These are phyloP conservation scores for Coemansia sp. DNA, from an alignment of 192 early-diverging fungal species.

Conservation along the genomic window DNA sequence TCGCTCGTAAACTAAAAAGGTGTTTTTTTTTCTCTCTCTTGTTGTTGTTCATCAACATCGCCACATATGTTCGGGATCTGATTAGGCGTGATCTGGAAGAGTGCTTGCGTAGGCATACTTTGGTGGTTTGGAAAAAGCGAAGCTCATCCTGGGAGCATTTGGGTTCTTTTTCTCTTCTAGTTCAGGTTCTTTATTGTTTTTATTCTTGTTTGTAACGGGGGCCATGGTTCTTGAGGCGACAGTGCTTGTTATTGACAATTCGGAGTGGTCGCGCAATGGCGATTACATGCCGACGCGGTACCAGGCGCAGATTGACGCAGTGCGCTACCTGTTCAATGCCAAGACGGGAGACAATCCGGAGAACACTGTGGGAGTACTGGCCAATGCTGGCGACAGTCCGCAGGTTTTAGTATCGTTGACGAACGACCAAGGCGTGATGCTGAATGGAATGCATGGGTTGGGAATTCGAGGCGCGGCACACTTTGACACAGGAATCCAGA, in stretches of 20 bases:
- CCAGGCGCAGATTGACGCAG: conserved; percentile 91
- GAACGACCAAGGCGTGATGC: conserved; percentile 82
- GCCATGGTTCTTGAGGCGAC: conserved; percentile 90
- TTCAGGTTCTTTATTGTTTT: neutral
- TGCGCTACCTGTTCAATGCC: conserved; percentile 81
- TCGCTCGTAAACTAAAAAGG: conserved; percentile 77
- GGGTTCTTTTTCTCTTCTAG: neutral
- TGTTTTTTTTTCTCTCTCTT: neutral
- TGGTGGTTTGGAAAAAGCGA: conserved; percentile 3
- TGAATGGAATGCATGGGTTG: conserved; percentile 78
- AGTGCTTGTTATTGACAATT: conserved; percentile 91
- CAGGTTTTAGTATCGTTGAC: conserved; percentile 92
- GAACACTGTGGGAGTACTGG: conserved; percentile 92
- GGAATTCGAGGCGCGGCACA: conserved; percentile 65
- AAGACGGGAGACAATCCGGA: conserved; percentile 93
- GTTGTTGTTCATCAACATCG: neutral
- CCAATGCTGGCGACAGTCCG: conserved; percentile 92
- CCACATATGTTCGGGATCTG: neutral
- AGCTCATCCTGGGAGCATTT: too few species aligned
- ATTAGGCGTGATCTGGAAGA: neutral
- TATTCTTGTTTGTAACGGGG: neutral
- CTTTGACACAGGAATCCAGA: conserved; percentile 84
- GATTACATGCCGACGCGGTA: conserved; percentile 92
- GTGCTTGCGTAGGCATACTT: neutral
- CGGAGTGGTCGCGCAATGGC: conserved; percentile 98